Evolutionary conservation across 257 asterid genomes (phyloP).

Genomic region (Capsicum rhomboideum): DNA sequence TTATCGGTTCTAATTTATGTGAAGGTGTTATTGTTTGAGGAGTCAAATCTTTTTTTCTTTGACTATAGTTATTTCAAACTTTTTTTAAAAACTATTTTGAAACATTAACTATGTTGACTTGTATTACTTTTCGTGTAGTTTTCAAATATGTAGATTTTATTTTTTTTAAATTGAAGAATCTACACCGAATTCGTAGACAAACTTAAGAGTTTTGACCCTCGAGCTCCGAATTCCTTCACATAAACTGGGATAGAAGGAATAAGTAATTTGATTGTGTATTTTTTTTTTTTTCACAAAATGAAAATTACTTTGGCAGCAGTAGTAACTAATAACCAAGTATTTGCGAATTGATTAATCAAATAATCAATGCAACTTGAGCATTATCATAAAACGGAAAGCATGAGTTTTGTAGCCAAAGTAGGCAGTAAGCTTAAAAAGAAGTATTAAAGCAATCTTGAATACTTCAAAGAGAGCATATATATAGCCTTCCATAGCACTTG

Average conservation of each 20-base stretch:
- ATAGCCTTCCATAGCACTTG: not conserved
- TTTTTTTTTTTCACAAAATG: not conserved
- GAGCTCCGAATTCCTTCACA: not conserved
- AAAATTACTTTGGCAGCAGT: not conserved
- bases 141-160: not conserved
- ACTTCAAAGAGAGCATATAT: not conserved
- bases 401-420: conserved; percentile 7
- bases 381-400: not conserved
- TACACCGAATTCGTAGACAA: no score
- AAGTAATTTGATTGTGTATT: not conserved
- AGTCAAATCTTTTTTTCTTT: not conserved
- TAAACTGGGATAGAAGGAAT: not conserved
- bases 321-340: not conserved
- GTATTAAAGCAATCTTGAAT: not conserved
- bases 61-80: not conserved
- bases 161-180: not conserved
- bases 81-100: not conserved
- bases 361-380: not conserved
- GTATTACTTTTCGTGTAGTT: not conserved
- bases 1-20: not conserved
- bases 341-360: not conserved
- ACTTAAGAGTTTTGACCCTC: not conserved
- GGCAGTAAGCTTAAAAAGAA: not conserved
- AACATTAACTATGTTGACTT: not conserved
- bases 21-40: not conserved